Conservation (phyloP, 148 eudicot species). For the Spergularia bocconei region DNA sequence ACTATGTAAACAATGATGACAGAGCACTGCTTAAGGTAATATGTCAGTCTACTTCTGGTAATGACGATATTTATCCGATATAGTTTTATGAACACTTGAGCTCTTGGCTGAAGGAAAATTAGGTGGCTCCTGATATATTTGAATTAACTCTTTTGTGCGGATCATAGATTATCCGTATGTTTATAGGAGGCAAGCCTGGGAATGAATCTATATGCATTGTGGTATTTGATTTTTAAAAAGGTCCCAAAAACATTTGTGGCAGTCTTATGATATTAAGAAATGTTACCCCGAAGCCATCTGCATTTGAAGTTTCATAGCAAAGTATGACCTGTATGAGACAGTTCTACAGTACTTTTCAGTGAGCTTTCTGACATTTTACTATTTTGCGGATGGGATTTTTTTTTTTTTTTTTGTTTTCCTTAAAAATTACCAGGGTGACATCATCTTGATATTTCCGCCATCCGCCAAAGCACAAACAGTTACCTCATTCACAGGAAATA, state of each 20-base stretch:
- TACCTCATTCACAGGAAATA: too few species aligned
- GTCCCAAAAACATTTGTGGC: neutral
- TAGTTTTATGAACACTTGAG: neutral
- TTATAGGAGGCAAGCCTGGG: neutral
- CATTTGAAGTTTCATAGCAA: neutral
- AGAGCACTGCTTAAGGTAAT: constrained; percentile 44
- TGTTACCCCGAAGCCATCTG: neutral
- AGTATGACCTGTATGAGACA: neutral
- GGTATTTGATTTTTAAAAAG: neutral
- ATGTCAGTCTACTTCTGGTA: neutral
- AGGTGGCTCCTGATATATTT: neutral
- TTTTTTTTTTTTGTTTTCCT: too few species aligned
- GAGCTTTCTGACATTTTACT: neutral
- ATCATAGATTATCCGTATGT: neutral
- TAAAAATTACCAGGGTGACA: neutral
- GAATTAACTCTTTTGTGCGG: neutral
- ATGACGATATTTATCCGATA: neutral
- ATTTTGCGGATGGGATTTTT: neutral
- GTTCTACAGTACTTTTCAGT: neutral
- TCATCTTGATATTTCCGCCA: neutral
- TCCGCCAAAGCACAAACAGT: neutral
- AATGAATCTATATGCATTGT: neutral
- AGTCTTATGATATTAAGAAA: neutral
- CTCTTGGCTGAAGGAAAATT: neutral
- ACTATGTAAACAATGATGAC: constrained; percentile 45